These are phyloP conservation scores for Nephelium lappaceum DNA, from an alignment of 345 rosid genomes.

Conservation along the genomic window DNA sequence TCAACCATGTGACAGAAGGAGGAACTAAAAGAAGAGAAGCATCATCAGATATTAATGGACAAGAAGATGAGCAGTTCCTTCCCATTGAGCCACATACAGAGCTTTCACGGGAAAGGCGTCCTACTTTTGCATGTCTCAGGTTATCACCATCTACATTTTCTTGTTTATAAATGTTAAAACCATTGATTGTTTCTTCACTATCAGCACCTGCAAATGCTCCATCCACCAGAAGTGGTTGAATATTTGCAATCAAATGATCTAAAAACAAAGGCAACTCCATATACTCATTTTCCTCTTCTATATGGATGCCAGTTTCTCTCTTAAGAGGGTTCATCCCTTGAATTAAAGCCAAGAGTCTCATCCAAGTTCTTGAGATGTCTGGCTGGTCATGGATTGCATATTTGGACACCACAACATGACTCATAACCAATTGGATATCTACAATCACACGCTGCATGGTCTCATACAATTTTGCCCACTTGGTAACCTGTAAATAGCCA, in stretches of 20 bases:
- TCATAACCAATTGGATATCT: slow-evolving; percentile 82
- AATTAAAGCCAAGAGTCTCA: slow-evolving; percentile 71
- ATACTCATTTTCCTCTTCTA: slow-evolving; percentile 72
- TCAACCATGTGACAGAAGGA: slow-evolving; percentile 56
- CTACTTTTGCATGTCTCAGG: slow-evolving; percentile 80
- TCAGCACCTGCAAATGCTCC: slow-evolving; percentile 66
- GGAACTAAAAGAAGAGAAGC: slow-evolving; percentile 47
- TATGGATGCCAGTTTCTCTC: slow-evolving; percentile 79
- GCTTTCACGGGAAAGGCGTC: slow-evolving; percentile 72
- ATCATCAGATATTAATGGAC: slow-evolving; percentile 31
- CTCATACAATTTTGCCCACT: slow-evolving; percentile 64
- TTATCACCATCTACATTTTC: slow-evolving; percentile 55
- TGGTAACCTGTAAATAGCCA: slow-evolving; percentile 73
- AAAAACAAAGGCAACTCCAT: slow-evolving; percentile 59
- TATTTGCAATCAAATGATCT: slow-evolving; percentile 61
- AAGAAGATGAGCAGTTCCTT: slow-evolving; percentile 44
- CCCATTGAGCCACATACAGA: slow-evolving; percentile 60
- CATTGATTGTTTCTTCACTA: slow-evolving; percentile 43
- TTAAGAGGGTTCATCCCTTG: slow-evolving; percentile 86
- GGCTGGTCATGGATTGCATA: slow-evolving; percentile 58
- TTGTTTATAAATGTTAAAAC: slow-evolving; percentile 31
- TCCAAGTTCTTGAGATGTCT: slow-evolving; percentile 73
- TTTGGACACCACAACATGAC: slow-evolving; percentile 72
- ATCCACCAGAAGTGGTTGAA: slow-evolving; percentile 73
- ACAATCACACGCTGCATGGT: slow-evolving; percentile 66